phyloP scores from a whole-genome alignment of 768 basidiomycete genomes.

The Agaricus subrufescens region DNA sequence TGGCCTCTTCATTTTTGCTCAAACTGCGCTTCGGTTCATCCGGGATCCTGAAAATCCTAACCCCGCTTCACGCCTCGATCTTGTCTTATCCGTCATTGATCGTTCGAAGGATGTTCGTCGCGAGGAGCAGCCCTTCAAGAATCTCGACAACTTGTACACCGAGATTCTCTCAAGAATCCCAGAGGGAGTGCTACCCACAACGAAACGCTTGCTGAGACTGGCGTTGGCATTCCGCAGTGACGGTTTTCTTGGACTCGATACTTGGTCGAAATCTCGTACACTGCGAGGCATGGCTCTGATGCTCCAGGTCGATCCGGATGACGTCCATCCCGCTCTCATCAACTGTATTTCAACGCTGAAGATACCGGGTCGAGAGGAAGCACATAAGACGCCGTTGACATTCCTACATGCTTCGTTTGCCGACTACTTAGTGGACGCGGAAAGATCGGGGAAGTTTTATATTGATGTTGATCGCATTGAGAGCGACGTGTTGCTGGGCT shows the following conservation, averaged over 20 bases:
- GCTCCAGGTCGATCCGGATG: neutral
- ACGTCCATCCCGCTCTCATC: neutral
- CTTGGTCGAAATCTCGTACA: neutral
- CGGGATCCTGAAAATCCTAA: neutral
- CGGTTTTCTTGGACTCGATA: no score
- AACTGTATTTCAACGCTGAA: neutral
- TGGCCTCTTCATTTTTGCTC: neutral
- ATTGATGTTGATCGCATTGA: slow-evolving; percentile 5
- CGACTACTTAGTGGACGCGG: neutral
- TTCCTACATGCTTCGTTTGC: slow-evolving; percentile 34
- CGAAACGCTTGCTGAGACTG: neutral
- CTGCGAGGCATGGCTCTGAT: neutral
- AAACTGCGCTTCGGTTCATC: neutral
- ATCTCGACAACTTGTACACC: neutral
- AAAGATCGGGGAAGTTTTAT: neutral
- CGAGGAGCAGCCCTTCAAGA: neutral
- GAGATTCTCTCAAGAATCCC: neutral
- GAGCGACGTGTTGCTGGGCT: neutral
- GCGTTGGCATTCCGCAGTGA: neutral
- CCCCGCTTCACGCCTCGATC: neutral
- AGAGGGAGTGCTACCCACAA: neutral
- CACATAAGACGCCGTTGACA: neutral
- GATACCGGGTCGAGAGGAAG: neutral
- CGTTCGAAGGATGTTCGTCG: no score
- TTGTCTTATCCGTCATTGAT: neutral